Evolutionary conservation across 2,329 filamentous ascomycete species (phyloP).

Genomic region (Neofusicoccum umdonicola): DNA sequence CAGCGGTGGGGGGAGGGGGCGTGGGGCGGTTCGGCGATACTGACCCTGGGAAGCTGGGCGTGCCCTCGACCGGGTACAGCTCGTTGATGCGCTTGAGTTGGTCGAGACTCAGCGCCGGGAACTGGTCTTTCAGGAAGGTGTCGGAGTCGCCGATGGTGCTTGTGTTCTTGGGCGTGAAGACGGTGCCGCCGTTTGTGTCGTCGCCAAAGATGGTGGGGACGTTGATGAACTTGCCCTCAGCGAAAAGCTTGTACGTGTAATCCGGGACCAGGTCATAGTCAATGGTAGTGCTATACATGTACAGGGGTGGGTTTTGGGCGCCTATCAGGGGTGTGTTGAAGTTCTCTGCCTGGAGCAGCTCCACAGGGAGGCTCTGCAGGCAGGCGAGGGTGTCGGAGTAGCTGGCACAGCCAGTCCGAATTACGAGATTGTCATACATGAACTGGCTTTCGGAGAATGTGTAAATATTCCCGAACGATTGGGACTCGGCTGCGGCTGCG

Average conservation of each 20-base stretch:
- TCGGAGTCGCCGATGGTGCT: constrained; percentile 50
- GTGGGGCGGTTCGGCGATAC: too few relatives aligned
- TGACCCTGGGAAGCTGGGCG: constrained; percentile 43
- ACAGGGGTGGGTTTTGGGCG: constrained; percentile 44
- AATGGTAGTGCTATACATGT: constrained; percentile 52
- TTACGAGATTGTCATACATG: constrained; percentile 51
- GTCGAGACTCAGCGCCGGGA: constrained; percentile 51
- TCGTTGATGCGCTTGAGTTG: constrained; percentile 54
- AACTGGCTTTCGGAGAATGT: constrained; percentile 51
- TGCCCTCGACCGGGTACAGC: constrained; percentile 54
- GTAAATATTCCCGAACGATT: constrained; percentile 51
- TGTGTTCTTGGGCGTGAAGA: constrained; percentile 55
- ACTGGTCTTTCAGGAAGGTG: constrained; percentile 58
- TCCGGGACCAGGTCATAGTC: constrained; percentile 53
- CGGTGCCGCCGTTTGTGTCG: constrained; percentile 64
- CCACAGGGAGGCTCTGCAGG: constrained; percentile 46
- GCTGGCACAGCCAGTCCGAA: constrained; percentile 47
- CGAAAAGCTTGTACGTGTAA: constrained; percentile 50
- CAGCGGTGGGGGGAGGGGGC: too few relatives aligned
- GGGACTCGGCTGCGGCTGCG: constrained; percentile 54
- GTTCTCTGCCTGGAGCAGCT: constrained; percentile 47
- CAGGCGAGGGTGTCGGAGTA: constrained; percentile 47
- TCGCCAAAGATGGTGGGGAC: constrained; percentile 55
- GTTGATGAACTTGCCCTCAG: constrained; percentile 49
- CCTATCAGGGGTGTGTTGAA: constrained; percentile 47